These are phyloP conservation scores for Potentilla sterilis DNA, from an alignment of 306 rosid genomes.

Conservation along the genomic window DNA sequence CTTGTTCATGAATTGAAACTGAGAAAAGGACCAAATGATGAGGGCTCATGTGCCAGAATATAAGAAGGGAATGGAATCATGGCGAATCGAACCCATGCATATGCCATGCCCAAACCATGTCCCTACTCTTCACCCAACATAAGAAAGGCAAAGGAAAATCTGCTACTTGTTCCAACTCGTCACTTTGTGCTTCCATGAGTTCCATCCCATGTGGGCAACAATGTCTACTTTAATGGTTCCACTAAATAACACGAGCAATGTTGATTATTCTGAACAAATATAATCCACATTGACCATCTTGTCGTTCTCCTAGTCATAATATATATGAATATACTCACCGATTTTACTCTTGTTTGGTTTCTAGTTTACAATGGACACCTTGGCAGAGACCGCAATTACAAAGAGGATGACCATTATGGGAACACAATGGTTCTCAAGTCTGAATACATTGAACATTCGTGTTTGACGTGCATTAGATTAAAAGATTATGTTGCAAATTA, in stretches of 20 bases:
- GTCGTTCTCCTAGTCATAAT: constrained; percentile 19
- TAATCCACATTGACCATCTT: constrained; percentile 15
- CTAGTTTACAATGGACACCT: constrained; percentile 25
- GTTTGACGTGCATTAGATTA: neutral
- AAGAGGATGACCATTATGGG: neutral
- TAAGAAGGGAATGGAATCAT: constrained; percentile 20
- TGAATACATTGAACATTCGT: neutral
- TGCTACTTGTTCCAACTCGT: neutral
- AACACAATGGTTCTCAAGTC: constrained; percentile 19
- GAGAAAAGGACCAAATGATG: constrained; percentile 23
- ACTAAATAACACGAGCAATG: constrained; percentile 10
- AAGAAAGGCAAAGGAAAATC: constrained; percentile 5
- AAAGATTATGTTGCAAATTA: neutral
- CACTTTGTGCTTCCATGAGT: constrained; percentile 1
- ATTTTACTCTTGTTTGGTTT: constrained; percentile 32
- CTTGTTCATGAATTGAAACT: constrained; percentile 7
- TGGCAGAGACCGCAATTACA: neutral
- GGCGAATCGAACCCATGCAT: constrained; percentile 33
- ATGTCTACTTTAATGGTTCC: neutral
- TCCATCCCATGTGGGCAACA: constrained; percentile 24
- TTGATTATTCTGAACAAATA: constrained; percentile 26
- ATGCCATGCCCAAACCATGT: constrained; percentile 31
- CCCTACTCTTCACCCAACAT: constrained; percentile 27
- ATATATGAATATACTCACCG: constrained; percentile 19
- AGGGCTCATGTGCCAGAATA: constrained; percentile 33